A percentile compares a stretch with the other conserved stretches of the same genome.
These are phyloP conservation scores for Globisporangium orthogonon DNA, from an alignment of 352 stramenopile genomes.

Conservation along the genomic window DNA sequence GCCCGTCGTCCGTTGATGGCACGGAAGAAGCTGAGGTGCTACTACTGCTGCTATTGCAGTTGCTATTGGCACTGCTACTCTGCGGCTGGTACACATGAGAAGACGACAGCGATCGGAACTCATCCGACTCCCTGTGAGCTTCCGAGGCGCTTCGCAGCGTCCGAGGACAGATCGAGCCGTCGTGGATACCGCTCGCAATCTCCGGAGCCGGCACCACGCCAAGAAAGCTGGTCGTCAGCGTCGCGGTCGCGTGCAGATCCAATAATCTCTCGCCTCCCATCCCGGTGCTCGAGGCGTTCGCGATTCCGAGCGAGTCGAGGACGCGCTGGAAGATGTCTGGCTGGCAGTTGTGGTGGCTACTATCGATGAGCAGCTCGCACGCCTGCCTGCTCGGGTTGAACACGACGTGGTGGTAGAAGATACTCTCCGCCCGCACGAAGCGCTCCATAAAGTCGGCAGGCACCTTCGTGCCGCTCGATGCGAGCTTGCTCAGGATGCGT, in stretches of 20 bases:
- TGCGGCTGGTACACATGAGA: neutral
- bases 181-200: constrained; percentile 40
- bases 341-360: constrained; percentile 38
- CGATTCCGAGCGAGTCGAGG: constrained; percentile 28
- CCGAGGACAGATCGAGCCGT: constrained; percentile 33
- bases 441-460: constrained; percentile 42
- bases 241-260: constrained; percentile 25
- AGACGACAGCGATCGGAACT: constrained; percentile 4
- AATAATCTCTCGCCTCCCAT: constrained; percentile 8
- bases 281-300: neutral
- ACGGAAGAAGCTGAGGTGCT: neutral
- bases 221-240: constrained; percentile 33
- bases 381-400: constrained; percentile 41
- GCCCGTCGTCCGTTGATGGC: neutral
- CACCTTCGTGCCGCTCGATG: constrained; percentile 32
- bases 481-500: constrained; percentile 59
- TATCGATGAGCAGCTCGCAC: constrained; percentile 54
- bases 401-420: constrained; percentile 79
- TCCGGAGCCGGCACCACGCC: constrained; percentile 27
- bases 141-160: constrained; percentile 14
- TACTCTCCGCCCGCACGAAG: constrained; percentile 54
- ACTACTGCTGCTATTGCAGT: too few relatives aligned
- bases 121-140: constrained; percentile 3
- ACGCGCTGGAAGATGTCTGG: constrained; percentile 39
- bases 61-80: neutral